phyloP scores from a whole-genome alignment of 768 basidiomycete species.

The Lentinula guzmanii region DNA sequence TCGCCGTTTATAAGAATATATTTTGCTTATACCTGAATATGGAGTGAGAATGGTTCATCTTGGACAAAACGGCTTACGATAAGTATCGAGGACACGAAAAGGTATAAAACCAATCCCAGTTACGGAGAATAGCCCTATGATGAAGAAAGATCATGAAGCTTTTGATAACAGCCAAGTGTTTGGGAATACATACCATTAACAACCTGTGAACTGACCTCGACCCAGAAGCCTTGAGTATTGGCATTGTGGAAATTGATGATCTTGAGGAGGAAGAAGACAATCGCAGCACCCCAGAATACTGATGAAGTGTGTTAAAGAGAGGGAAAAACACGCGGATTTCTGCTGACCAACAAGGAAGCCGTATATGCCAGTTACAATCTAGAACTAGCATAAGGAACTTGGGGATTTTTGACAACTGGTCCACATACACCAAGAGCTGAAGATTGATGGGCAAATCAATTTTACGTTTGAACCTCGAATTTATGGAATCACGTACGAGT shows the following conservation, averaged over 20 bases:
- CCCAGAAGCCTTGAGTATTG: constrained; percentile 73
- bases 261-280: constrained; percentile 65
- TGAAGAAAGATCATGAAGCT: neutral
- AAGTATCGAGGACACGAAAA: constrained; percentile 68
- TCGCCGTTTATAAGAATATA: constrained; percentile 66
- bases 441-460: neutral
- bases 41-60: neutral
- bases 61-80: constrained; percentile 37
- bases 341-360: constrained; percentile 64
- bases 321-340: neutral
- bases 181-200: constrained; percentile 51
- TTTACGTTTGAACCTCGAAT: neutral
- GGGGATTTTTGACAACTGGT: neutral
- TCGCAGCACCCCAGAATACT: constrained; percentile 86
- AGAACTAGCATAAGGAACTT: constrained; percentile 5
- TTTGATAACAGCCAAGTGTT: neutral
- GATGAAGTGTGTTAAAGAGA: constrained; percentile 4
- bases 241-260: constrained; percentile 68
- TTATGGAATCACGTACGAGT: constrained; percentile 51
- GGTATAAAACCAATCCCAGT: constrained; percentile 81
- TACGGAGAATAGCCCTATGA: constrained; percentile 65
- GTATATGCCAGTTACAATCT: constrained; percentile 68
- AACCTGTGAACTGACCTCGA: constrained; percentile 72
- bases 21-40: constrained; percentile 56
- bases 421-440: constrained; percentile 63